phyloP scores from a whole-genome alignment of 768 basidiomycete species.

The Boletus speciosus region DNA sequence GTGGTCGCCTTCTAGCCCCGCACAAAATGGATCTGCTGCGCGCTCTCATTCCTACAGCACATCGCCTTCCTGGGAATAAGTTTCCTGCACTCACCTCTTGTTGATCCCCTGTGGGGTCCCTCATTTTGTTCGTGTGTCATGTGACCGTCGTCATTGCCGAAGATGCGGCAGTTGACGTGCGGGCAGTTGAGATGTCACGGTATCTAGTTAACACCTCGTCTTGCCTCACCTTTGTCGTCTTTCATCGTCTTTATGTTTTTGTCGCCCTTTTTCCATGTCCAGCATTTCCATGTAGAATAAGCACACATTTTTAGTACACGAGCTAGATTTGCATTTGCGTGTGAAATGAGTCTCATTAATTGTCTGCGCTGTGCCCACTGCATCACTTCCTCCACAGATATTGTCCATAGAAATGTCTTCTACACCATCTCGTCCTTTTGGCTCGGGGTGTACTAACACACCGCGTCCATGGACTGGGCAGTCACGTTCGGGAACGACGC shows the following conservation, averaged over 20 bases:
- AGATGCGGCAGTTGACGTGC: slow-evolving; percentile 2
- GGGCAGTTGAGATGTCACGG: slow-evolving; percentile 10
- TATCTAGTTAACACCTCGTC: slow-evolving; percentile 23
- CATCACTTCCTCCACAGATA: neutral
- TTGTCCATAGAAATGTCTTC: slow-evolving; percentile 7
- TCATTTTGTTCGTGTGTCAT: slow-evolving; percentile 2
- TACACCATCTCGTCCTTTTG: slow-evolving; percentile 9
- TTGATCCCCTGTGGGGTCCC: slow-evolving; percentile 9
- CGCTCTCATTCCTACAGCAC: slow-evolving; percentile 44
- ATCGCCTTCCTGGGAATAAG: slow-evolving; percentile 52
- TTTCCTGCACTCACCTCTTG: slow-evolving; percentile 1
- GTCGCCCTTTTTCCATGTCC: slow-evolving; percentile 14
- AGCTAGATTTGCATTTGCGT: slow-evolving; percentile 11
- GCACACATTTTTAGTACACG: slow-evolving; percentile 27
- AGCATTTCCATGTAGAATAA: slow-evolving; percentile 37
- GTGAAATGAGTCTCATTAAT: neutral
- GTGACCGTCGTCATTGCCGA: slow-evolving; percentile 6
- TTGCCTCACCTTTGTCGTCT: slow-evolving; percentile 17
- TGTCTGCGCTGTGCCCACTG: neutral
- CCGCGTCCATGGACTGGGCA: slow-evolving; percentile 53
- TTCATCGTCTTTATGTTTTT: slow-evolving; percentile 9
- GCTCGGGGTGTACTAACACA: slow-evolving; percentile 11
- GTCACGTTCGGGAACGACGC: slow-evolving; percentile 47
- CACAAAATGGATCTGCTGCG: slow-evolving; percentile 44
- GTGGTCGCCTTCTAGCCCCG: slow-evolving; percentile 81